A percentile compares a stretch with the other conserved stretches of the same genome.
Conservation (phyloP, 768 basidiomycete genomes). For the Termitomyces sp. region DNA sequence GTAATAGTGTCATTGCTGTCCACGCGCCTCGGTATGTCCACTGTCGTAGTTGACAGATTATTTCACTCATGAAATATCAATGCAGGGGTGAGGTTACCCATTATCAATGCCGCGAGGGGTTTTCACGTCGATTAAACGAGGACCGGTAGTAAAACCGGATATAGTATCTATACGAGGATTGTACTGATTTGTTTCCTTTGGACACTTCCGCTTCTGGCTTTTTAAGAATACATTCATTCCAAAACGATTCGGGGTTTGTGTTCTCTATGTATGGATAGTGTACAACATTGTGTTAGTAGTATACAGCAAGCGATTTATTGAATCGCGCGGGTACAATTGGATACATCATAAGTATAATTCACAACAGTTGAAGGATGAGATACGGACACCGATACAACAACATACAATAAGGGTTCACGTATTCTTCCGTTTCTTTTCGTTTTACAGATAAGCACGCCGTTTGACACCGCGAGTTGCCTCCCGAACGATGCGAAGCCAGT, state of each 20-base stretch:
- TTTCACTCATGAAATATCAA: background rate
- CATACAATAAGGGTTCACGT: background rate
- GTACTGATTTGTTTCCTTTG: background rate
- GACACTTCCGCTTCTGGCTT: background rate
- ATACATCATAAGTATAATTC: conserved; percentile 21
- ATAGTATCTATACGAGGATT: background rate
- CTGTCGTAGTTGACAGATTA: background rate
- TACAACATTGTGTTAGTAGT: conserved; percentile 11
- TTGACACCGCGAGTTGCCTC: conserved; percentile 56
- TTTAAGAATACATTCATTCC: background rate
- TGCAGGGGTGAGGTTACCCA: conserved; percentile 92
- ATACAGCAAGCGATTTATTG: conserved; percentile 15
- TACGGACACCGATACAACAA: conserved; percentile 5
- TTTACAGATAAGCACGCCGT: conserved; percentile 38
- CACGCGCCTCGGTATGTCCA: conserved; percentile 74
- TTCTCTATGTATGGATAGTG: conserved; percentile 12
- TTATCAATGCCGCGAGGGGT: conserved; percentile 89
- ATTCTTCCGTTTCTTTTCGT: conserved; percentile 2
- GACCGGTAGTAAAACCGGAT: conserved; percentile 16
- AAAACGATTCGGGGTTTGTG: background rate
- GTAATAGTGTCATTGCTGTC: conserved; percentile 89
- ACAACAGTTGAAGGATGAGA: conserved; percentile 6
- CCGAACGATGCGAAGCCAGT: conserved; percentile 61
- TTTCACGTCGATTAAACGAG: conserved; percentile 51
- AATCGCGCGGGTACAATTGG: conserved; percentile 19